Evolutionary conservation across 2,329 filamentous ascomycete species (phyloP).

Genomic region (Neofusicoccum sp.): DNA sequence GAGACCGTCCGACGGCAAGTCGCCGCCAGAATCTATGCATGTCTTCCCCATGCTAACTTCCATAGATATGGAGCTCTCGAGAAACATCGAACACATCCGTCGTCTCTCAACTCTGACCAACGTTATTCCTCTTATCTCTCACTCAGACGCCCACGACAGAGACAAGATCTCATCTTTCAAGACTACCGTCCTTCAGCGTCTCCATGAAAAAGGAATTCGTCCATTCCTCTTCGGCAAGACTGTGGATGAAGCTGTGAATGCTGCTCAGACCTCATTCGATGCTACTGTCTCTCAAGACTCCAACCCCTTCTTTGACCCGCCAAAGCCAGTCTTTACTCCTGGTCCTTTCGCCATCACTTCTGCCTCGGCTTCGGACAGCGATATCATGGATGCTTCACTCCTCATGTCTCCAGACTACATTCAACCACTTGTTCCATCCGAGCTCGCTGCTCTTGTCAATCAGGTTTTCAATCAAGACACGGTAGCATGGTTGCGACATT

Average conservation of each 20-base stretch:
- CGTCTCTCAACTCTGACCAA: slow-evolving; percentile 75
- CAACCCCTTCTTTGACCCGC: slow-evolving; percentile 25
- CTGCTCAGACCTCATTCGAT: slow-evolving; percentile 30
- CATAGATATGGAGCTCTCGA: slow-evolving; percentile 45
- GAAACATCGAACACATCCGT: slow-evolving; percentile 71
- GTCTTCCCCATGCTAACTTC: background rate
- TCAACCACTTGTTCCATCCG: slow-evolving; percentile 75
- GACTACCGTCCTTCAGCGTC: slow-evolving; percentile 57
- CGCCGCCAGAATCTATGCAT: slow-evolving; percentile 44
- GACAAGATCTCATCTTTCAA: slow-evolving; percentile 64
- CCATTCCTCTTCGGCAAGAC: slow-evolving; percentile 66
- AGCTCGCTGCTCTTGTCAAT: slow-evolving; percentile 70
- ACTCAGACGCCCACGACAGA: slow-evolving; percentile 68
- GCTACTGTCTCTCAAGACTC: slow-evolving; percentile 24
- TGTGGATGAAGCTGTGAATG: slow-evolving; percentile 38
- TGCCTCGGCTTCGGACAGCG: slow-evolving; percentile 68
- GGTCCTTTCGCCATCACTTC: slow-evolving; percentile 79
- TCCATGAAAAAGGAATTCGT: slow-evolving; percentile 59
- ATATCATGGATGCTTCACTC: slow-evolving; percentile 88
- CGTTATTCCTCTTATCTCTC: slow-evolving; percentile 79
- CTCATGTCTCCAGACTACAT: slow-evolving; percentile 92
- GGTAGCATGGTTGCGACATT: slow-evolving; percentile 78
- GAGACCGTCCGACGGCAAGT: slow-evolving; percentile 61
- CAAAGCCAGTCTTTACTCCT: slow-evolving; percentile 16
- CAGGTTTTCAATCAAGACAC: slow-evolving; percentile 78